Percentiles rank a stretch among this genome's conserved stretches.
Evolutionary conservation across 495 filamentous ascomycete species (phyloP).

Genomic region (Alectoria sarmentosa): DNA sequence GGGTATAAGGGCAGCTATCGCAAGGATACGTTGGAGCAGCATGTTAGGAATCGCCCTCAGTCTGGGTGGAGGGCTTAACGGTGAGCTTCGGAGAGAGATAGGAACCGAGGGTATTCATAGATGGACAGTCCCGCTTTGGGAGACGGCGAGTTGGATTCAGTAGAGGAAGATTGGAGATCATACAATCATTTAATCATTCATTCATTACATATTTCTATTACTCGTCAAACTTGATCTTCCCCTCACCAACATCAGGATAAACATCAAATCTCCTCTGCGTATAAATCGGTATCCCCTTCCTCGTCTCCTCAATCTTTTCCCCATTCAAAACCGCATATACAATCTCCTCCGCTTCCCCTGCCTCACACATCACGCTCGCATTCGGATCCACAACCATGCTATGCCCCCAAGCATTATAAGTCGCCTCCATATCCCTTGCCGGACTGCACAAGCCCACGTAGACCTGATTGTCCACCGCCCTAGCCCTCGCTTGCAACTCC

Average conservation of each 20-base stretch:
- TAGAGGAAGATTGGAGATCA: neutral
- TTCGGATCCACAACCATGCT: conserved; percentile 86
- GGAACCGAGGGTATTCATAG: neutral
- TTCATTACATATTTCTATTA: conserved; percentile 1
- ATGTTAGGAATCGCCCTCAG: conserved; percentile 5
- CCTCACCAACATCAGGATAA: conserved; percentile 76
- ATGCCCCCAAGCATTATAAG: conserved; percentile 89
- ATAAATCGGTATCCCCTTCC: conserved; percentile 78
- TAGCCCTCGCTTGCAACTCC: conserved; percentile 71
- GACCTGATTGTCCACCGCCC: conserved; percentile 90
- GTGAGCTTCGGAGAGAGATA: neutral
- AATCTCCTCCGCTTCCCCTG: conserved; percentile 67
- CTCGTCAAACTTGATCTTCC: conserved; percentile 25
- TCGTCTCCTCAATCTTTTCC: conserved; percentile 64
- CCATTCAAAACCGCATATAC: conserved; percentile 68
- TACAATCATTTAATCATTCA: neutral
- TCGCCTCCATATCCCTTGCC: conserved; percentile 67
- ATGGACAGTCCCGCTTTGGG: neutral
- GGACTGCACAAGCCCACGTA: conserved; percentile 93
- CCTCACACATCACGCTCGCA: conserved; percentile 66
- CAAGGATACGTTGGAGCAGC: neutral
- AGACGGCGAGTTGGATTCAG: neutral
- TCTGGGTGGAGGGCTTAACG: neutral
- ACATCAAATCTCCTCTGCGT: conserved; percentile 90
- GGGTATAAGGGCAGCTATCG: neutral